Base-by-base conservation (phyloP, 257 asterid species). In the Capsicum chinense region DNA sequence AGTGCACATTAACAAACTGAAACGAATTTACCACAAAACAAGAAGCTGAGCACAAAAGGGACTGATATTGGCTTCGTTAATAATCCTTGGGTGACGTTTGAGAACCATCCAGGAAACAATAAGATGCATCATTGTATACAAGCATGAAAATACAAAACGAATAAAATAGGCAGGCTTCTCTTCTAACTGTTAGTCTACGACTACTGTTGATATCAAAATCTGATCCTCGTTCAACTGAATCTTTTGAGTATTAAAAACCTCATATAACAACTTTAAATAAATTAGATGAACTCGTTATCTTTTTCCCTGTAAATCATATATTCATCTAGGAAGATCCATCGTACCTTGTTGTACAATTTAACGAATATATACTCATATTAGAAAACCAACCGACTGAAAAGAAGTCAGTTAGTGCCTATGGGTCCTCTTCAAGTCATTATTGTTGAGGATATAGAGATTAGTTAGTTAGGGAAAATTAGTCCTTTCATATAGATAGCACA, bases 1-100 rank as follows among this genome's bases (percentile, higher is more conserved):
- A 26, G 33, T 26, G 66, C 82, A 54, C 8, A 54, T 26, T 54
- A 15, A 78, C 82, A 54, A 78, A 78, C 33, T n/a, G 26, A 78
- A 78, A 54, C 54, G 26, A 78, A 1, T 78, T 4, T 54, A 78
- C 0, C 26, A 39, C 54, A 39, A 39, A 39, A 44, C 15, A 26
- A 0, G 19, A 54, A 26, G 3, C 76, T 15, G 76, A 37, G 26
- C 54, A 42, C 76, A 15, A 68, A 68, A 78, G 14, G 48, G 4
- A 14, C 50, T 16, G 15, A 42, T 26, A 26, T 26, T 26, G 15
- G 33, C 0, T 78, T 76, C 0, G 1, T 26, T 21, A 26, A 76
- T 26, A 11, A 76, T 7, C 63, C 81, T 2, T 26, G 9, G 50
- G 7, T 3, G 7, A 8, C 26, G 50, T 76, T 73, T 48, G 44